phyloP scores from a whole-genome alignment of 2,329 filamentous ascomycete species.

The Penicillium concentricum region DNA sequence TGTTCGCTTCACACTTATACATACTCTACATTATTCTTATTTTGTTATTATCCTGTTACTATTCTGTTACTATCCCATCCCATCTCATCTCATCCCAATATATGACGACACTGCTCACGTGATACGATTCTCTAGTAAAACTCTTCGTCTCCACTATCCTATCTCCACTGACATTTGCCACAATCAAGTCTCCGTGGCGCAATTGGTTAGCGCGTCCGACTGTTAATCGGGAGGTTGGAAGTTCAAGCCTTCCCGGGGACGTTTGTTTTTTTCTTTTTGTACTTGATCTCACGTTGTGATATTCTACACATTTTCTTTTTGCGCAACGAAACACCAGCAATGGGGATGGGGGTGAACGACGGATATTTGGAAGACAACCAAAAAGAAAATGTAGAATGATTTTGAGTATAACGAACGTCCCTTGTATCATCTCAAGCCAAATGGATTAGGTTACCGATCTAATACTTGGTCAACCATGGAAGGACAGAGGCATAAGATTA shows the following conservation, averaged over 20 bases:
- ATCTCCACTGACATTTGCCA: neutral
- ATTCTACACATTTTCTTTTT: neutral
- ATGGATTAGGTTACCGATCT: neutral
- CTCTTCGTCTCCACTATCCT: neutral
- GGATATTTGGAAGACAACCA: too few relatives aligned
- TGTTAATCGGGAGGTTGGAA: constrained; percentile 41
- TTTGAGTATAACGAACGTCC: too few relatives aligned
- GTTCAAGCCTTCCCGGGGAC: constrained; percentile 44
- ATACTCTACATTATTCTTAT: too few relatives aligned
- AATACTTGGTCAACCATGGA: neutral
- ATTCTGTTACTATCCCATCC: too few relatives aligned
- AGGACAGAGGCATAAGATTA: neutral
- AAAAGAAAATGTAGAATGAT: too few relatives aligned
- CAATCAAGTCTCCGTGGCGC: constrained; percentile 30
- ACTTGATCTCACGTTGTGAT: neutral
- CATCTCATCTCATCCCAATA: too few relatives aligned
- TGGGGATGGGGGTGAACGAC: too few relatives aligned
- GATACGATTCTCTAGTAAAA: too few relatives aligned
- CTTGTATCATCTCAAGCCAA: neutral
- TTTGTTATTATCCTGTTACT: too few relatives aligned
- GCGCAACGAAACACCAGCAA: neutral
- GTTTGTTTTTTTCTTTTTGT: constrained; percentile 9
- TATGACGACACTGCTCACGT: too few relatives aligned
- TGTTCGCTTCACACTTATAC: too few relatives aligned
- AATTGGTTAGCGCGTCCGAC: constrained; percentile 39